Evolutionary conservation across 192 early-diverging fungal species (phyloP), one percentile per base, ranked within the genome.

Genomic region (Anaeromyces robustus): DNA sequence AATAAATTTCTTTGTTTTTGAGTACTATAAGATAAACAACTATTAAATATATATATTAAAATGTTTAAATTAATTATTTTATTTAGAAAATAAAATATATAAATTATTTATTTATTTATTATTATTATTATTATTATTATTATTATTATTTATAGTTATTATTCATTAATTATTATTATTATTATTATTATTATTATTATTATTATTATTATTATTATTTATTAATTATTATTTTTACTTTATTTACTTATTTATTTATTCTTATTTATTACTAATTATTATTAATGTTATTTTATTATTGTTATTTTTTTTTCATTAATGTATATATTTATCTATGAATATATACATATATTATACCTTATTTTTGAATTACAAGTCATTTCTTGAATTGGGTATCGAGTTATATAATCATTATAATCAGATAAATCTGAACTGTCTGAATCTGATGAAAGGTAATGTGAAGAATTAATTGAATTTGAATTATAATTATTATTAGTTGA

Each of bases 11-110:
- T 87, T 86, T 96, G 95, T 79, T 94, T 90, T 82, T 94, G 94
- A 17, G 92, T 88, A 86, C 95, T 97, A 90, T 93, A 99, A 30
- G 94, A 93, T 32, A 99, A 83, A 81, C 94, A 97, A 83, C 96
- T 98, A 82, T 26, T 19, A 29, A 28, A 77, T 28, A 17, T 12
- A 34, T 52, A 84, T 18, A 29, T 0, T 30, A 77, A 3, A 81
- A 29, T 78, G 81, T n/a, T 34, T 34, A 34, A 34, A 34, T 34
- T 34, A 34, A 34, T 12, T 7, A 34, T 34, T 34, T 7, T 7
- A 39, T 12, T 39, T 78, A 43, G 81, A 31, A 16, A 31, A 18
- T 26, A n/a, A 13, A 82, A 82, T 83, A 83, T 77, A 11, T 77
- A 77, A 30, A 30, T 29, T 7, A 30, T n/a, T n/a, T n/a, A n/a